These are phyloP conservation scores for Camellia granthamiana DNA, from an alignment of 148 eudicot genomes.

Conservation along the genomic window DNA sequence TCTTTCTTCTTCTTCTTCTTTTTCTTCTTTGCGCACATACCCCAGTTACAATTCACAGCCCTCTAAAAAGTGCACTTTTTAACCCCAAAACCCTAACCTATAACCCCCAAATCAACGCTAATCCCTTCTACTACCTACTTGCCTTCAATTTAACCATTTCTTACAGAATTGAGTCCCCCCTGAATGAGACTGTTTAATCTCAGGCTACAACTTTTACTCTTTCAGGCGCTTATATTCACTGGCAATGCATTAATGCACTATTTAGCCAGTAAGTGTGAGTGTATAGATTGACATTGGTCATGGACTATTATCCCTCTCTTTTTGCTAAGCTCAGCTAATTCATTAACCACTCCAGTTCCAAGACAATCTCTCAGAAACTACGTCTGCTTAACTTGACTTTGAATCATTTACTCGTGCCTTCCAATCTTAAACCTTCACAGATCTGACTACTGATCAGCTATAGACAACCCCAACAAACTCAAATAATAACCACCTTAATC, in stretches of 20 bases:
- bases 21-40: too few species aligned
- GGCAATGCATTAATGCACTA: neutral
- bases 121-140: too few species aligned
- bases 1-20: too few species aligned
- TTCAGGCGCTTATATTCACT: neutral
- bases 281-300: neutral
- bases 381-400: neutral
- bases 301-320: neutral
- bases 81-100: too few species aligned
- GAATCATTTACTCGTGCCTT: neutral
- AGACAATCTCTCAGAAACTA: too few species aligned
- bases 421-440: neutral
- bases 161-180: too few species aligned
- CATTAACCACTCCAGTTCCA: too few species aligned
- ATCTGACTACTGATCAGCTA: neutral
- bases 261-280: neutral
- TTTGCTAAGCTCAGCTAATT: too few species aligned
- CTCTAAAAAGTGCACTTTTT: too few species aligned
- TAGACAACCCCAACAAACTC: neutral
- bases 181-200: neutral
- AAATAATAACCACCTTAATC: neutral
- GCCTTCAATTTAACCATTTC: too few species aligned
- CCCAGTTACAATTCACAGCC: too few species aligned
- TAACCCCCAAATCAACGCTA: too few species aligned
- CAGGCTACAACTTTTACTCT: neutral